Evolutionary conservation across 164 flowering plant species (phyloP).

Genomic region (Nymphaea colorata): DNA sequence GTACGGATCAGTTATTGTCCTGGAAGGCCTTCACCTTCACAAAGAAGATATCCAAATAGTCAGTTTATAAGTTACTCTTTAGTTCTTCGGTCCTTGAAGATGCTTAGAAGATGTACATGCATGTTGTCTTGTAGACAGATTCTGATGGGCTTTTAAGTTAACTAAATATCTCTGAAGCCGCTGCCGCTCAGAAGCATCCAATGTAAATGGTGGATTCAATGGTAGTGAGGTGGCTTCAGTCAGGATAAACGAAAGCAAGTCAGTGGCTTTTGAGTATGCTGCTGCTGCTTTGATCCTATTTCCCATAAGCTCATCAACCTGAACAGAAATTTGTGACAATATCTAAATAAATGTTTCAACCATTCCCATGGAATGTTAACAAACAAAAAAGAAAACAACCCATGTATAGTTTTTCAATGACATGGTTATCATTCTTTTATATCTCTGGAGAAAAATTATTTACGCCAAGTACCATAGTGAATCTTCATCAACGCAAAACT

Average conservation of each 20-base stretch:
- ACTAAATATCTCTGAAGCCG: slow-evolving; percentile 27
- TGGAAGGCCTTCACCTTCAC: neutral
- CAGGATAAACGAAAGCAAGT: slow-evolving; percentile 32
- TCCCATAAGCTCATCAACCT: slow-evolving; percentile 41
- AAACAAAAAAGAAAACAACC: neutral
- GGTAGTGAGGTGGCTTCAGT: slow-evolving; percentile 35
- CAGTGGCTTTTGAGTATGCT: slow-evolving; percentile 32
- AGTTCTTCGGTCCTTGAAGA: neutral
- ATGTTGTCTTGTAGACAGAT: neutral
- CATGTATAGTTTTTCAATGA: too few relatives aligned
- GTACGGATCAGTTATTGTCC: neutral
- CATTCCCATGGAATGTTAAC: neutral
- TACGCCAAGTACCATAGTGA: too few relatives aligned
- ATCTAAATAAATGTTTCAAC: neutral
- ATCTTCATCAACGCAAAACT: too few relatives aligned
- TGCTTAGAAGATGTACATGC: neutral
- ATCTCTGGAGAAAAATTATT: too few relatives aligned
- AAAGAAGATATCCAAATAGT: neutral
- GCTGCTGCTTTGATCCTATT: slow-evolving; percentile 24
- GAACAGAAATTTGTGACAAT: slow-evolving; percentile 7
- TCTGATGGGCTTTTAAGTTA: slow-evolving; percentile 14
- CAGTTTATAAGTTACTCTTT: neutral
- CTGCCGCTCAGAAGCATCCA: slow-evolving; percentile 18
- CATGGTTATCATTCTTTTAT: too few relatives aligned
- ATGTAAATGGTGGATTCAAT: slow-evolving; percentile 34